These are phyloP conservation scores for Rubroshorea leprosula DNA, from an alignment of 345 rosid species.

Conservation along the genomic window DNA sequence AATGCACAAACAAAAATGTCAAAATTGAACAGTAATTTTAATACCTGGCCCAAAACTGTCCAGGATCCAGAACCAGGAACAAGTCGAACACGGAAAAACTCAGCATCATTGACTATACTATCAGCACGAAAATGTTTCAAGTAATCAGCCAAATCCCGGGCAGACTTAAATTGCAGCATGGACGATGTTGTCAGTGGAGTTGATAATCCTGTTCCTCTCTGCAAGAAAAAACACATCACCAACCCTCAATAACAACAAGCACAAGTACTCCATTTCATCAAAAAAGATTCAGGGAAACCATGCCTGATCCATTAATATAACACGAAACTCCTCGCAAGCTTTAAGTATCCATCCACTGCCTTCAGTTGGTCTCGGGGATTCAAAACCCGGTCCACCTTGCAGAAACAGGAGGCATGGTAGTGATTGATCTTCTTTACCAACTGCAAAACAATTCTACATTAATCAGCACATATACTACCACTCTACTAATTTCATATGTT, in stretches of 20 bases:
- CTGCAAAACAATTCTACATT: slow-evolving; percentile 27
- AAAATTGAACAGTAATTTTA: slow-evolving; percentile 3
- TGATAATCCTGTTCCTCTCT: slow-evolving; percentile 97
- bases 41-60: slow-evolving; percentile 88
- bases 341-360: slow-evolving; percentile 76
- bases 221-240: slow-evolving; percentile 27
- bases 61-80: slow-evolving; percentile 82
- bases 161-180: slow-evolving; percentile 70
- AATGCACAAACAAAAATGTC: slow-evolving; percentile 6
- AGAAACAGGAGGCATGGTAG: slow-evolving; percentile 71
- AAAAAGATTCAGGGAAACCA: slow-evolving; percentile 11
- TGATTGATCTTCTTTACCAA: slow-evolving; percentile 69
- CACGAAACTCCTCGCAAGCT: slow-evolving; percentile 86
- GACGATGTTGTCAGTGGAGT: slow-evolving; percentile 79
- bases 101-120: slow-evolving; percentile 84
- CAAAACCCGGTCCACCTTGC: slow-evolving; percentile 98
- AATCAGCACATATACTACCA: too few species aligned
- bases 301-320: slow-evolving; percentile 91
- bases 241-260: not conserved
- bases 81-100: slow-evolving; percentile 67
- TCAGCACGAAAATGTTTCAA: slow-evolving; percentile 78
- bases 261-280: slow-evolving; percentile 1
- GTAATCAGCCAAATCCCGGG: slow-evolving; percentile 52
- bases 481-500: too few species aligned
- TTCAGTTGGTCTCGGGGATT: slow-evolving; percentile 80